phyloP scores from a whole-genome alignment of 352 stramenopile species.

The Globisporangium canariense region DNA sequence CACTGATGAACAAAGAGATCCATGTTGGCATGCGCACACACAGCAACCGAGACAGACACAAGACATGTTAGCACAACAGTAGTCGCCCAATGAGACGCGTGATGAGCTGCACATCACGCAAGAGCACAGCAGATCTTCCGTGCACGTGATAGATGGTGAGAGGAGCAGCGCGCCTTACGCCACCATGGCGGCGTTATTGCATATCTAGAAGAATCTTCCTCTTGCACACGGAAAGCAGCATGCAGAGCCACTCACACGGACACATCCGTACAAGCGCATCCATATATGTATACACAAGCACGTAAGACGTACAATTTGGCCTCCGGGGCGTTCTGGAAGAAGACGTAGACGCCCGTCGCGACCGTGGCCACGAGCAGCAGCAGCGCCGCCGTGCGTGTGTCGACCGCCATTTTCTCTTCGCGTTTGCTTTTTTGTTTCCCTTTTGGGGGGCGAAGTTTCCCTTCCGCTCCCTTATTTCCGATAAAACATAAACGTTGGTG shows the following conservation, averaged over 20 bases:
- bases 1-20: constrained; percentile 21
- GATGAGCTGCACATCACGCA: constrained; percentile 10
- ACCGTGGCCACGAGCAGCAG: constrained; percentile 38
- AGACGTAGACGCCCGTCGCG: constrained; percentile 49
- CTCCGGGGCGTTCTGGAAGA: constrained; percentile 68
- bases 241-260: background rate
- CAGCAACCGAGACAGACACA: constrained; percentile 1
- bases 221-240: background rate
- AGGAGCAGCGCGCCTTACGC: background rate
- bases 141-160: background rate
- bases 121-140: background rate
- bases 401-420: constrained; percentile 3
- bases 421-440: background rate
- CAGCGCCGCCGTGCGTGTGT: constrained; percentile 36
- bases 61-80: background rate
- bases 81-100: constrained; percentile 6
- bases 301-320: constrained; percentile 53
- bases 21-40: background rate
- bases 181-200: background rate
- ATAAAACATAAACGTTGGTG: background rate
- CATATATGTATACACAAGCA: background rate
- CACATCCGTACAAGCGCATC: background rate
- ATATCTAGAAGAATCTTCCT: constrained; percentile 9
- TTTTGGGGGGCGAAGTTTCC: constrained; percentile 1
- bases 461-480: background rate